Base-by-base conservation (phyloP, 768 basidiomycete genomes). In the Pulveroboletus sp. region DNA sequence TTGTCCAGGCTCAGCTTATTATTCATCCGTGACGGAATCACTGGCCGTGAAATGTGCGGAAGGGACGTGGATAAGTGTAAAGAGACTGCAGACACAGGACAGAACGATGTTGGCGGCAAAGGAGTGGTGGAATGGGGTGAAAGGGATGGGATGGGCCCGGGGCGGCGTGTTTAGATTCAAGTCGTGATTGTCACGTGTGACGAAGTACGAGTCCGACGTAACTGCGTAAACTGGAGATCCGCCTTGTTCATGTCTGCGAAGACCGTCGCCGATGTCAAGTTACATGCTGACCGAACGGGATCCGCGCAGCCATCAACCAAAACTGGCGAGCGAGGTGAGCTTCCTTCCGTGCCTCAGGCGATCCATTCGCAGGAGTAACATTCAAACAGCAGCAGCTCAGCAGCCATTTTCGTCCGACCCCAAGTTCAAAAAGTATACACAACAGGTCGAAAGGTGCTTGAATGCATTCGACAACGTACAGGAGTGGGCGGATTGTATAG, bases 401-500 rank as follows among this genome's bases (percentile, higher is more conserved):
- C 80, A 81, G 47, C 63, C 73, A 13, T 83, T 82, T 60, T 78
- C 82, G 23, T 80, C 84, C 9, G 94, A 98, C 73, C 88, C 91
- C 13, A 94, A 93, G 67, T 96, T 83, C 73, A 92, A 89, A 74
- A 96, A 96, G 71, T 97, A 93, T 70, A 76, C 85, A 1, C 83
- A 86, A 47, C 89, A 92, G 60, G 90, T 99, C 41, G 96, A 99
- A 65, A 87, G 86, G 70, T 92, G 89, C 58, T 76, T 99, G 40
- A 86, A 84, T 53, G 85, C 92, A 2, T 98, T 99, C 62, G 93
- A 96, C 63, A 90, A 83, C 62, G 92, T 96, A 50, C 91, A 95
- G 49, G 96, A 99, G 73, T 99, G 96, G 96, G 94, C 96, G 51
- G 96, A 99, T 72, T 98, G 93, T 67, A 98, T 96, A 63, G 86